Percentiles rank a stretch among this genome's conserved stretches.
Conservation (phyloP, 2,329 filamentous ascomycete genomes). For the Fusarium sp. region DNA sequence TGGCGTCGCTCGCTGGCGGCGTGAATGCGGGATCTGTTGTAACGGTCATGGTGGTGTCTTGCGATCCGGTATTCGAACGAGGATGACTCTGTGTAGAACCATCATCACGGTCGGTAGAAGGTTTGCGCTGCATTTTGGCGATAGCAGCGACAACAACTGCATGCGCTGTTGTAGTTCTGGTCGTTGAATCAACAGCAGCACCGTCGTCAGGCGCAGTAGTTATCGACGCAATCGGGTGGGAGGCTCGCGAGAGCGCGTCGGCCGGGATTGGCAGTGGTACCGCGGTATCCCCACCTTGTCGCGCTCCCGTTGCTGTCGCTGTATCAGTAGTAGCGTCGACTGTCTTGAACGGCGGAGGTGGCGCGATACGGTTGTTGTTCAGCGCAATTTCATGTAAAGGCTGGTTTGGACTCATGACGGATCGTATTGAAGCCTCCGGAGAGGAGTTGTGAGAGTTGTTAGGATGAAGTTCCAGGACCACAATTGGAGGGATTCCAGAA, state of each 20-base stretch:
- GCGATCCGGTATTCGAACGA: conserved; percentile 39
- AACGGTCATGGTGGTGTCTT: conserved; percentile 41
- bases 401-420: conserved; percentile 38
- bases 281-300: conserved; percentile 45
- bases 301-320: conserved; percentile 30
- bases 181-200: conserved; percentile 25
- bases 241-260: conserved; percentile 44
- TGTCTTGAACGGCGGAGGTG: conserved; percentile 30
- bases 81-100: conserved; percentile 43
- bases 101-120: conserved; percentile 41
- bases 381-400: conserved; percentile 39
- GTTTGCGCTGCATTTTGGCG: conserved; percentile 32
- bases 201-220: conserved; percentile 16
- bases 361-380: conserved; percentile 34
- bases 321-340: conserved; percentile 31
- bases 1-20: conserved; percentile 41
- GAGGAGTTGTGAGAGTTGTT: conserved; percentile 18
- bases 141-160: conserved; percentile 18
- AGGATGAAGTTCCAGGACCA: conserved; percentile 20
- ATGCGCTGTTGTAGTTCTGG: conserved; percentile 26
- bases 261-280: conserved; percentile 37
- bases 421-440: conserved; percentile 7
- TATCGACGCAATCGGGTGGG: conserved; percentile 36
- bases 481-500: conserved; percentile 33
- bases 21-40: conserved; percentile 43